phyloP scores from a whole-genome alignment of 257 asterid species.

The Penstemon barbatus region DNA sequence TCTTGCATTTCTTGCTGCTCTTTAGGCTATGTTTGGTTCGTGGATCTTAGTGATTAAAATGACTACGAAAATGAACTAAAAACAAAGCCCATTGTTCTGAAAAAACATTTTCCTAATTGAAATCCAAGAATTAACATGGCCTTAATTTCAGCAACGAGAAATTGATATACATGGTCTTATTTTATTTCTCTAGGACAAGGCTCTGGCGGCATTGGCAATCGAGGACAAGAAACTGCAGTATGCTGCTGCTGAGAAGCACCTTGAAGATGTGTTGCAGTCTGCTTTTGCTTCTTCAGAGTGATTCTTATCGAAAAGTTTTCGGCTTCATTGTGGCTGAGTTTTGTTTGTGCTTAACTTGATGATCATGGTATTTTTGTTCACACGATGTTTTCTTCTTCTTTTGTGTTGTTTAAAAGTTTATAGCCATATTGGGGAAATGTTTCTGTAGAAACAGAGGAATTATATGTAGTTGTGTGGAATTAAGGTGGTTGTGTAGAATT shows the following conservation, averaged over 20 bases:
- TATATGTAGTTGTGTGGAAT: neutral
- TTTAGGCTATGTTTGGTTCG: neutral
- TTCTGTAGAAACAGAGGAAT: too few species aligned
- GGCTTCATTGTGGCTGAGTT: too few species aligned
- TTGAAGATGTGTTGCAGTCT: slow-evolving; percentile 94
- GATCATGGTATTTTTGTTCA: too few species aligned
- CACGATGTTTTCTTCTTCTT: too few species aligned
- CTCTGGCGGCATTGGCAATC: slow-evolving; percentile 91
- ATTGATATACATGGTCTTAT: slow-evolving; percentile 8
- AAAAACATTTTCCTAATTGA: too few species aligned
- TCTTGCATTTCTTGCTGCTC: neutral
- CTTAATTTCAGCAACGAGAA: slow-evolving; percentile 4
- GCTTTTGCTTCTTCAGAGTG: slow-evolving; percentile 84
- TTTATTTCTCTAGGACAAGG: slow-evolving; percentile 70
- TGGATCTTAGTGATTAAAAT: too few species aligned
- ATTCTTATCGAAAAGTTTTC: neutral
- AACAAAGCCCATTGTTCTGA: too few species aligned
- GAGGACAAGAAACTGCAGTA: slow-evolving; percentile 95
- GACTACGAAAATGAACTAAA: too few species aligned
- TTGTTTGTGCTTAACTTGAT: too few species aligned
- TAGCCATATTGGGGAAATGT: too few species aligned
- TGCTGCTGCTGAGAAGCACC: slow-evolving; percentile 95
- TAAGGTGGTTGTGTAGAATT: neutral
- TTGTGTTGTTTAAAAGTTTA: too few species aligned
- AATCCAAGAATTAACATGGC: too few species aligned